Base-by-base conservation (phyloP, 208 protist species). In the Wallacemonas sp. region DNA sequence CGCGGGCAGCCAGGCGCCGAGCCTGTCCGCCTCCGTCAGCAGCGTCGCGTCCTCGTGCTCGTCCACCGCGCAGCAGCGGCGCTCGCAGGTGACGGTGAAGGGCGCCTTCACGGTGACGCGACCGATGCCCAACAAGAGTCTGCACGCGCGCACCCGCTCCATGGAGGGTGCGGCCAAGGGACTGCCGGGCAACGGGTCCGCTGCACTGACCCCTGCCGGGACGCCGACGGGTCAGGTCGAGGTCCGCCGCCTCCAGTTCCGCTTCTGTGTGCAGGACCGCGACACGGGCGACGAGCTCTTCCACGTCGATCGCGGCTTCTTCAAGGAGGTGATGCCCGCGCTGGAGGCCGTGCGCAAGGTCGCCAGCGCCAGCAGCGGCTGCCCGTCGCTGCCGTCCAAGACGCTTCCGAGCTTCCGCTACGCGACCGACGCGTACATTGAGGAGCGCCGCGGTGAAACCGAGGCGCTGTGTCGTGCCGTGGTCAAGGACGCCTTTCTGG, bases 371-470 rank as follows among this genome's bases (percentile, higher is more conserved):
- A 20, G n/a, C 31, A 59, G 36, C 63, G 61, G 31, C 33, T 36
- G 81, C 11, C 84, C 81, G 0, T 32, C 57, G 4, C 23, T 81
- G 28, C 81, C 84, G 10, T 26, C 36, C 16, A 76, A 65, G 49
- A 67, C 81, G 7, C 33, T 90, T 39, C 81, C 81, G 7, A 84
- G 73, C 44, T 31, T 77, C 29, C 72, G 84, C 42, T 73, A 86
- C 25, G 84, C 82, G 4, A 81, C 80, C 0, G 77, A 81, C 20
- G 65, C 44, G n/a, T 91, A 84, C 72, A 67, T 76, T 25, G 78
- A 81, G 59, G 79, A 85, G 66, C 78, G 81, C 2, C 78, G 78
- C 5, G 46, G 7, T 0, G 84, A 91, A 65, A 73, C 70, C 20
- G 69, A 84, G 67, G 29, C 22, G 20, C 77, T 87, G 31, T 23